Base-by-base conservation (phyloP, 2,329 filamentous ascomycete species). In the Geoglossum cookeanum region DNA sequence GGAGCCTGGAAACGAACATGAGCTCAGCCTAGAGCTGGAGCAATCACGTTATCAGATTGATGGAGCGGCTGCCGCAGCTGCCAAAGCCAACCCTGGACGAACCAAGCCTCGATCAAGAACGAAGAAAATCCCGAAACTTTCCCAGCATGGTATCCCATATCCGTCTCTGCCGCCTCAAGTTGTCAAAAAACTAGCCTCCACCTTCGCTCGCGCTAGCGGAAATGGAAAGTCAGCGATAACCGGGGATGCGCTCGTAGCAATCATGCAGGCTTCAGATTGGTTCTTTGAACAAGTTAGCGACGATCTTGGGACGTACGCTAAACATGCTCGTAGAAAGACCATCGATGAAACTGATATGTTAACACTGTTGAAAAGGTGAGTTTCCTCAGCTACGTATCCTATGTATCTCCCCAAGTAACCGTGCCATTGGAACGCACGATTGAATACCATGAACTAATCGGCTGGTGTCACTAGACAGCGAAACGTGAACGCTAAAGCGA, bases 201-300 rank as follows among this genome's bases (percentile, higher is more conserved):
- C 78, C 1, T 87, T 88, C 64, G 78, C 84, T 22, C 80, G 81
- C 63, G 79, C 79, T 3, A 79, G 81, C 49, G 81, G 82, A 22
- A 73, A 77, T 8, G 77, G 55, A 22, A 39, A 39, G 29, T 15
- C 47, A 42, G 51, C 37, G 17, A 32, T 44, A 7, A 45, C 55
- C 27, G 58, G 80, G 51, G 86, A 92, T 55, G 83, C 85, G 1
- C 71, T 94, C 42, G 77, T 78, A 33, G 83, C 84, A 3, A 80
- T 95, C 57, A 81, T 84, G 64, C 83, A 88, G 66, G 87, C 88
- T 0, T 86, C 86, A 2, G 87, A 94, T 60, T 92, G 87, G 84
- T 95, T 89, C 68, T 94, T 95, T 67, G 87, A 94, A 70, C 89
- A 95, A 68, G 73, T 86, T 1, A 81, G 85, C 53, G 85, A 89